A percentile compares a stretch with the other conserved stretches of the same genome.
phyloP scores from a whole-genome alignment of 768 basidiomycete genomes.

The Gymnopilus junonius region DNA sequence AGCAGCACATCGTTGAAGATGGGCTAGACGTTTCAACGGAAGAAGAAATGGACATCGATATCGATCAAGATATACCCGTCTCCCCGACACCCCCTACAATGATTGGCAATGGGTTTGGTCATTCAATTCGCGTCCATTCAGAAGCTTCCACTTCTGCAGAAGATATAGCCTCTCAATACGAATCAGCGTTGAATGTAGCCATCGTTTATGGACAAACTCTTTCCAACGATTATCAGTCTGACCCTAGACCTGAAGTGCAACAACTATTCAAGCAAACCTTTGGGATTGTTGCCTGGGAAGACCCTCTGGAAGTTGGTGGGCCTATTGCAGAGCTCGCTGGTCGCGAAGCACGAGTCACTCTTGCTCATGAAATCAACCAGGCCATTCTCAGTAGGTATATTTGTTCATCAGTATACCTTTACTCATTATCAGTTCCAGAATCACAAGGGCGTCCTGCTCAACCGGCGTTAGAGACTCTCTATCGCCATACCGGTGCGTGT shows the following conservation, averaged over 20 bases:
- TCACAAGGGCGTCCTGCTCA: constrained; percentile 76
- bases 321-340: constrained; percentile 71
- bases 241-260: constrained; percentile 65
- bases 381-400: constrained; percentile 74
- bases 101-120: constrained; percentile 5
- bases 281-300: constrained; percentile 78
- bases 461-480: constrained; percentile 77
- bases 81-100: constrained; percentile 27
- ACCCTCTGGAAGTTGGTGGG: constrained; percentile 70
- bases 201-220: constrained; percentile 77
- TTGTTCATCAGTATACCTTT: background rate
- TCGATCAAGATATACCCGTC: constrained; percentile 42
- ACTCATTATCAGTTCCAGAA: constrained; percentile 45
- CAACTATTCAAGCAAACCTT: constrained; percentile 75
- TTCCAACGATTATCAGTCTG: constrained; percentile 68
- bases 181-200: constrained; percentile 64
- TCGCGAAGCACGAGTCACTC: constrained; percentile 61
- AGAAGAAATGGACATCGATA: constrained; percentile 66
- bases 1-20: constrained; percentile 28
- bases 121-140: background rate
- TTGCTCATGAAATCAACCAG: constrained; percentile 80
- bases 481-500: constrained; percentile 73
- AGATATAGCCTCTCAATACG: constrained; percentile 43
- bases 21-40: constrained; percentile 33
- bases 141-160: constrained; percentile 7